Evolutionary conservation across 2,329 filamentous ascomycete genomes (phyloP).

Genomic region (Arachnomyces sp.): DNA sequence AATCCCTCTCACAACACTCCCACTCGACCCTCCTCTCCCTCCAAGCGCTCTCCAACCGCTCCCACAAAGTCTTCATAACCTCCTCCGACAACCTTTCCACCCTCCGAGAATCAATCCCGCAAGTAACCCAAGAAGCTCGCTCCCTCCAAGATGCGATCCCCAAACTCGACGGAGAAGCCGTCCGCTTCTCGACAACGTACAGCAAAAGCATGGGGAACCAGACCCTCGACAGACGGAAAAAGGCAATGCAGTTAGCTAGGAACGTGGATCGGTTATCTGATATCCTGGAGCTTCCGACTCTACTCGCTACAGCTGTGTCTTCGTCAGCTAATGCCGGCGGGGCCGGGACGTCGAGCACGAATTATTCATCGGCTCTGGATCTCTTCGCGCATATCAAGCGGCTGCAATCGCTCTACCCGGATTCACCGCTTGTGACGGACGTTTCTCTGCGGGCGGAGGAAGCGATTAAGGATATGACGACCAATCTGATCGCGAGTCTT

Average conservation of each 20-base stretch:
- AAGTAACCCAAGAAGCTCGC: constrained; percentile 55
- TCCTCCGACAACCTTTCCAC: constrained; percentile 71
- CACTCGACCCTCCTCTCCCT: constrained; percentile 75
- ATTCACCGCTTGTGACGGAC: constrained; percentile 64
- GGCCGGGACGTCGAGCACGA: constrained; percentile 48
- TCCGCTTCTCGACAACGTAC: constrained; percentile 75
- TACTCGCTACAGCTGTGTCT: constrained; percentile 65
- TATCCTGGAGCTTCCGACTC: constrained; percentile 77
- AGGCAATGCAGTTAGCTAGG: constrained; percentile 69
- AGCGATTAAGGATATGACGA: constrained; percentile 81
- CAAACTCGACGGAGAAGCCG: constrained; percentile 66
- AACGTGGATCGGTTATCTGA: constrained; percentile 87
- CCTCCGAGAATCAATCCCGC: constrained; percentile 62
- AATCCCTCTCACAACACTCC: constrained; percentile 68
- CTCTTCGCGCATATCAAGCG: constrained; percentile 89
- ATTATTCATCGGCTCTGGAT: constrained; percentile 83
- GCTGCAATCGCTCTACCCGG: constrained; percentile 71
- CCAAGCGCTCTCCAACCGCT: constrained; percentile 81
- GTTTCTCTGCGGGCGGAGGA: constrained; percentile 71
- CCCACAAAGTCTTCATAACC: constrained; percentile 73
- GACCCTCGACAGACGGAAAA: constrained; percentile 64
- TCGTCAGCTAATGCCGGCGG: constrained; percentile 31
- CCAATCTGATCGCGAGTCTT: constrained; percentile 69
- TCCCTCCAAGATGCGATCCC: constrained; percentile 66
- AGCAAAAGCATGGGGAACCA: constrained; percentile 62